Evolutionary conservation across 177 flowering plant genomes (phyloP).

Genomic region (Vitis hybrid): DNA sequence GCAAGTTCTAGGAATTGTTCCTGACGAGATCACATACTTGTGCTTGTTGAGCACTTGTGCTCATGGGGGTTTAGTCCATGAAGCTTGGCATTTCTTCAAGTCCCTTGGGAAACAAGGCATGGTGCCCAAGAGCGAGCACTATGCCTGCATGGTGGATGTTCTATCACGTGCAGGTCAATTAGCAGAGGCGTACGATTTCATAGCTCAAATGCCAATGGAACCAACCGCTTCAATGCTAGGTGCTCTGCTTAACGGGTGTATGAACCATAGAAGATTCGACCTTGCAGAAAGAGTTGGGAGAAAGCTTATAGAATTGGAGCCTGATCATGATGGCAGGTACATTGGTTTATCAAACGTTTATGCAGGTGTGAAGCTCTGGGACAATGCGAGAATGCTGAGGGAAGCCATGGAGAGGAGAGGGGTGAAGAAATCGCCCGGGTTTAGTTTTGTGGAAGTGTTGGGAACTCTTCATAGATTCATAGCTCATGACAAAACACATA

Average conservation of each 20-base stretch:
- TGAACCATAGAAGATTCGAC: conserved; percentile 39
- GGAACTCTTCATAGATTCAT: conserved; percentile 39
- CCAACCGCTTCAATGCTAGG: conserved; percentile 49
- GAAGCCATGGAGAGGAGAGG: conserved; percentile 46
- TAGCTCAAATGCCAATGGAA: conserved; percentile 34
- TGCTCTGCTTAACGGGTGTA: conserved; percentile 46
- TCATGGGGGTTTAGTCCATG: conserved; percentile 44
- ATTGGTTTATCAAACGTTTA: conserved; percentile 47
- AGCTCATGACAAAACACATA: conserved; percentile 45
- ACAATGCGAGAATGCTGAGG: conserved; percentile 40
- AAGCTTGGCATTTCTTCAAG: conserved; percentile 40
- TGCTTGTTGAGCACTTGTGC: conserved; percentile 51
- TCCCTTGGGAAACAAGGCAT: conserved; percentile 25
- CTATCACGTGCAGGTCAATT: conserved; percentile 37
- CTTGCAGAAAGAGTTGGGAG: conserved; percentile 45
- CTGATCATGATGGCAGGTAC: conserved; percentile 50
- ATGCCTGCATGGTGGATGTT: conserved; percentile 49
- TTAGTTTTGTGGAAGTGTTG: conserved; percentile 33
- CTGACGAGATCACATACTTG: conserved; percentile 51
- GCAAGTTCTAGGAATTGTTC: conserved; percentile 24
- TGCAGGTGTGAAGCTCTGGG: conserved; percentile 41
- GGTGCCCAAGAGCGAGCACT: conserved; percentile 44
- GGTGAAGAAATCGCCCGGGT: conserved; percentile 42
- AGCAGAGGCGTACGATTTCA: conserved; percentile 35
- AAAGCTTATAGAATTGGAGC: conserved; percentile 47